Conservation (phyloP, 2,329 filamentous ascomycete species). For the Xylaria sp. region DNA sequence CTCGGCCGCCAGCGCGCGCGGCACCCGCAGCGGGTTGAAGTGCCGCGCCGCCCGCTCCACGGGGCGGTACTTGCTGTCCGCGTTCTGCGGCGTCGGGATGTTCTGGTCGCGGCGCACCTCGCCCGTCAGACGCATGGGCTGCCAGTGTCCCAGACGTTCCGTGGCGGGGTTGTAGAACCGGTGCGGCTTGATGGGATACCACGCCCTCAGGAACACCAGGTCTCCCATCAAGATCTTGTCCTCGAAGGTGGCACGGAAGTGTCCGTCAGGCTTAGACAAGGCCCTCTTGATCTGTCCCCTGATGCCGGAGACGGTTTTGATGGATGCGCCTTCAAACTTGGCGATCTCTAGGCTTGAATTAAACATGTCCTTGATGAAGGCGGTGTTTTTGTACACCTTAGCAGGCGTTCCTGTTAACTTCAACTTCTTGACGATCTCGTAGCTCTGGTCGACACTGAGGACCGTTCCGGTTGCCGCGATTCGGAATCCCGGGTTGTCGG, state of each 20-base stretch:
- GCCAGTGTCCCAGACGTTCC: conserved; percentile 88
- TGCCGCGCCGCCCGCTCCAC: conserved; percentile 74
- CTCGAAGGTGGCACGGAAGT: conserved; percentile 97
- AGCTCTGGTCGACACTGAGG: conserved; percentile 91
- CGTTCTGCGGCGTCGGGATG: conserved; percentile 79
- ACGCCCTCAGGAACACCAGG: conserved; percentile 94
- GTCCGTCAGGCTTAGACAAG: conserved; percentile 89
- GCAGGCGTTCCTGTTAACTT: conserved; percentile 93
- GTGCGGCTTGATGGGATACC: conserved; percentile 95
- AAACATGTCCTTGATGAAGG: conserved; percentile 98
- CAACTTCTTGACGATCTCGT: conserved; percentile 99
- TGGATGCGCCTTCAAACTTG: conserved; percentile 95
- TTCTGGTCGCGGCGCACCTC: conserved; percentile 83
- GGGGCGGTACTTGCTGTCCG: conserved; percentile 85
- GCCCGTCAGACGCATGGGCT: conserved; percentile 92
- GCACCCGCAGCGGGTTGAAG: conserved; percentile 84
- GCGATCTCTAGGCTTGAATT: conserved; percentile 90
- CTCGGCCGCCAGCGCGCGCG: conserved; percentile 79
- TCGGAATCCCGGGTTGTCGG: conserved; percentile 87
- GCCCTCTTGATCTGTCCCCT: conserved; percentile 97
- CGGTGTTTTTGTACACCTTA: conserved; percentile 80
- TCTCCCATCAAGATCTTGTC: conserved; percentile 98
- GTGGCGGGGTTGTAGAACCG: conserved; percentile 97
- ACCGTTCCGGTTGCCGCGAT: conserved; percentile 95
- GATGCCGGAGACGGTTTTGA: conserved; percentile 95